Evolutionary conservation across 495 filamentous ascomycete species (phyloP), one percentile per base, ranked within the genome.

Genomic region (Chlorociboria aeruginascens): DNA sequence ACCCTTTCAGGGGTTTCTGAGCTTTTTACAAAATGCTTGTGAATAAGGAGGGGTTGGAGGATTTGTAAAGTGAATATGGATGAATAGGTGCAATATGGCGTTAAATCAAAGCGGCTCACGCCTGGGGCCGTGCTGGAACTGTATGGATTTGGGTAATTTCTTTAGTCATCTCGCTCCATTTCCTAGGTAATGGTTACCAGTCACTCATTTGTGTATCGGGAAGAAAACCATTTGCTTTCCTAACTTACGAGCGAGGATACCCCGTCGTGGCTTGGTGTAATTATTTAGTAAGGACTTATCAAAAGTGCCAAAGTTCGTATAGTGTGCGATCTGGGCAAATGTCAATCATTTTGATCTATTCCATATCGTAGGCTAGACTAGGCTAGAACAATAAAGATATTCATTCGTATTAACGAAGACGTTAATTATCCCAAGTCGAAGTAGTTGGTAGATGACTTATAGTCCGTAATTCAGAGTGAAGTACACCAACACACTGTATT

Each of bases 1-100:
- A 69, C 60, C 66, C 66, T 3, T 69, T 69, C 55, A 46, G 65
- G 17, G 66, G 59, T 20, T 69, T 69, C 43, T 69, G 48, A 64
- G 50, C 47, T n/a, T 7, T 34, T 10, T n/a, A 32, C 20, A 25
- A 25, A 25, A 25, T 25, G 4, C 1, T 4, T 12, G 31, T 12
- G 31, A 12, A 49, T 12, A 36, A 38, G 30, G 36, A 9, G n/a
- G 38, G 36, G 36, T 7, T 39, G 36, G 13, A 39, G 20, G 36
- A 39, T 14, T 14, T 16, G 8, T n/a, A 17, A 39, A 14, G 33
- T 11, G 33, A 7, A 35, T 14, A 37, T 33, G 7, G 35, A 11
- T 32, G 14, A 17, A 16, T 34, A 6, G n/a, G 12, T 1, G 44
- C n/a, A 3, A 32, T 33, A 48, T 17, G 50, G 51, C 45, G 51